phyloP scores from a whole-genome alignment of 2,329 filamentous ascomycete species.

The Xenosphaeropsis pyriputrescens region DNA sequence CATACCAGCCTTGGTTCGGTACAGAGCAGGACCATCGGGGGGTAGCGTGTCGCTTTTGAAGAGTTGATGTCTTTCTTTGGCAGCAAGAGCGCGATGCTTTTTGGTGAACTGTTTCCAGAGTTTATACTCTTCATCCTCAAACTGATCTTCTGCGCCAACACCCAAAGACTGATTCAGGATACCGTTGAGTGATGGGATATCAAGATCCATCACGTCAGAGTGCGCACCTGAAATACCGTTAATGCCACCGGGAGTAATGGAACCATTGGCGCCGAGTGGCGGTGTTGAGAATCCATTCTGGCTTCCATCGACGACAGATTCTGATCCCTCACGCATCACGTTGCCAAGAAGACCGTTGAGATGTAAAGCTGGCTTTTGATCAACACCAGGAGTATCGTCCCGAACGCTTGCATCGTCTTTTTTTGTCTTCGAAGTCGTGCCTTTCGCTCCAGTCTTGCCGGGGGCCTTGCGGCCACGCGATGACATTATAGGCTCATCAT shows the following conservation, averaged over 20 bases:
- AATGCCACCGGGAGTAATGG: constrained; percentile 58
- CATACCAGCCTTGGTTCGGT: constrained; percentile 80
- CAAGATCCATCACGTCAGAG: constrained; percentile 80
- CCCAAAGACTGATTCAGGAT: constrained; percentile 50
- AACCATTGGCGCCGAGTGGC: constrained; percentile 47
- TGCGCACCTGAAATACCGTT: constrained; percentile 52
- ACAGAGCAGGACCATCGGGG: constrained; percentile 70
- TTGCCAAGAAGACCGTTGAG: constrained; percentile 48
- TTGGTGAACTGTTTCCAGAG: constrained; percentile 99
- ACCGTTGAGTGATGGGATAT: constrained; percentile 57
- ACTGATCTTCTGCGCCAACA: constrained; percentile 57
- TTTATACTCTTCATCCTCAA: constrained; percentile 89
- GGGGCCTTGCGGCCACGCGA: constrained; percentile 83
- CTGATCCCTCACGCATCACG: constrained; percentile 55
- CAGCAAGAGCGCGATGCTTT: constrained; percentile 76
- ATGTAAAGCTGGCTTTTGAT: constrained; percentile 59
- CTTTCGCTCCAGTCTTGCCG: constrained; percentile 63
- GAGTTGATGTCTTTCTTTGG: constrained; percentile 73
- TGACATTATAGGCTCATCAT: constrained; percentile 97
- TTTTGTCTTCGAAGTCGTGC: constrained; percentile 43
- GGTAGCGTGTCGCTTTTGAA: constrained; percentile 81
- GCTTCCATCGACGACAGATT: constrained; percentile 57
- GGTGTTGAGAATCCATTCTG: constrained; percentile 78
- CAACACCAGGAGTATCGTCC: constrained; percentile 64
- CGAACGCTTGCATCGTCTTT: constrained; percentile 60